Evolutionary conservation across 495 filamentous ascomycete species (phyloP).

Genomic region (Trichocladium uniseriatum): DNA sequence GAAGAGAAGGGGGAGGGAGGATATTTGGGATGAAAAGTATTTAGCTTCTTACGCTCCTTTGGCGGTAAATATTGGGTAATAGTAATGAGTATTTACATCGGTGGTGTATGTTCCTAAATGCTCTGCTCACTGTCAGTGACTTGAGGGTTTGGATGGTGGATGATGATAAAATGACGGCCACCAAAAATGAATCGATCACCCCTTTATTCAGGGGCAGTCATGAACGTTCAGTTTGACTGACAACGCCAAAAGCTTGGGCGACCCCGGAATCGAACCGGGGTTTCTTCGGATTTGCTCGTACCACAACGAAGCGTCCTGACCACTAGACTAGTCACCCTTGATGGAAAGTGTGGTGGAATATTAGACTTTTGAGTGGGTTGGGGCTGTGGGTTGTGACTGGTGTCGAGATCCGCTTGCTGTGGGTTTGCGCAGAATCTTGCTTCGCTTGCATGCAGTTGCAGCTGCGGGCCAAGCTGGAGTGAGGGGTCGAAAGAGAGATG

Average conservation of each 20-base stretch:
- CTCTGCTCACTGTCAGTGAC: no score
- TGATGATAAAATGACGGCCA: no score
- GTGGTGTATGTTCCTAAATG: no score
- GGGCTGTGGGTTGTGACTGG: not conserved
- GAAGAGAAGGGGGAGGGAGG: not conserved
- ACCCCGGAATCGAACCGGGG: constrained; percentile 20
- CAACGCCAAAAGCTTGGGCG: constrained; percentile 8
- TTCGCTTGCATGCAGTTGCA: not conserved
- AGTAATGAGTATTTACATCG: no score
- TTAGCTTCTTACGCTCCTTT: constrained; percentile 12
- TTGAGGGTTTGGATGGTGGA: no score
- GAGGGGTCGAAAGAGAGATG: not conserved
- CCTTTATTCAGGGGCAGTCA: no score
- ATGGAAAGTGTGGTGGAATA: not conserved
- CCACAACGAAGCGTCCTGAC: constrained; percentile 17
- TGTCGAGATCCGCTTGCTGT: not conserved
- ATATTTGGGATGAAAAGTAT: not conserved
- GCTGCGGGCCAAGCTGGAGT: not conserved
- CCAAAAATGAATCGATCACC: no score
- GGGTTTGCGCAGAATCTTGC: not conserved
- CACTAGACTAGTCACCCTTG: constrained; percentile 17
- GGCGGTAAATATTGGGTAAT: no score
- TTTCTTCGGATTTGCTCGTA: constrained; percentile 13
- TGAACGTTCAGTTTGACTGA: no score
- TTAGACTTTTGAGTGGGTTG: not conserved